Base-by-base conservation (phyloP, 108 stramenopile genomes). In the Mediolabrus comicus region DNA sequence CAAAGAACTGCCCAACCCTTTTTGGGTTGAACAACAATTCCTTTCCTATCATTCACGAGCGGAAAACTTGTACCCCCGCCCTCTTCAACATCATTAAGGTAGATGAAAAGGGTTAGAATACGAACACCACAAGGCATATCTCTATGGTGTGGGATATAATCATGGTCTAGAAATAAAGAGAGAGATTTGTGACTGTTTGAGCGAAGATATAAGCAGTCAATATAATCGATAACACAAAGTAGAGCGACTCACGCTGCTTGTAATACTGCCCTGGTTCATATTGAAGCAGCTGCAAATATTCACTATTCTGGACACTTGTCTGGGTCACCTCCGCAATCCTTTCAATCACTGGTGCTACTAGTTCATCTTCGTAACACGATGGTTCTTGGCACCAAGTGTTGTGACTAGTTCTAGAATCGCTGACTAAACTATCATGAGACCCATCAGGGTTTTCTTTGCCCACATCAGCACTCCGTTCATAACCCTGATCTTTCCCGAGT, bases 61-160 rank as follows among this genome's bases (percentile, higher is more conserved):
- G 87, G 82, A 65, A 97, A 97, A 19, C 78, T 64, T 4, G 96
- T 97, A 6, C 83, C 96, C 6, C 94, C 96, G 12, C 94, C 96
- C 29, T 82, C 87, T 52, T 93, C 92, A 2, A 97, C 95, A 32
- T 93, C 88, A 34, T 87, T 89, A 26, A 97, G 71, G 63, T 97
- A 97, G 4, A 97, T 61, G 62, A 88, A 97, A 17, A 92, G 91
- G 19, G 66, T 94, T 59, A 93, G 55, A 36, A 97, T 90, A 30
- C 96, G 85, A 3, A 89, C 88, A 6, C 96, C 96, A 41, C 74
- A 79, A 11, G 81, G 83, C 53, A 80, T 66, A 38, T 62, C 72
- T 22, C 41, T 61, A 27, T 82, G 86, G 25, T 79, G 65, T 0
- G 52, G 59, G 34, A 85, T 84, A 52, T 82, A 77, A 64, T 86